Base-by-base conservation (phyloP, 2,329 filamentous ascomycete species). In the Periconia sp. region DNA sequence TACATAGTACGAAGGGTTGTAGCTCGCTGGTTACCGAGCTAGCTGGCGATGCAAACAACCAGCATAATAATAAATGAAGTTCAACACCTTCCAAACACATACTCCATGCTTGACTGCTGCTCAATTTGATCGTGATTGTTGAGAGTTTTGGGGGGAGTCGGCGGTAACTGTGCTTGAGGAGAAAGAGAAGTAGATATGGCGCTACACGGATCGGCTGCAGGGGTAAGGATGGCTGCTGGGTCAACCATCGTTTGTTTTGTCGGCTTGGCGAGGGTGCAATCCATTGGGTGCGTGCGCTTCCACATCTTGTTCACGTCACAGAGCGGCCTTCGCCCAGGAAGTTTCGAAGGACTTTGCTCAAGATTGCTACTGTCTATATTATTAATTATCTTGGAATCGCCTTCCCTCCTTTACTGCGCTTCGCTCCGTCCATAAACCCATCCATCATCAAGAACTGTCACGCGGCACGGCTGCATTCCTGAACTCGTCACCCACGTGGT, bases 31-130 rank as follows among this genome's bases (percentile, higher is more conserved):
- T 14, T 37, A 5, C 11, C 33, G 11, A 14, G 33, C 11, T 11
- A 37, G 33, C 17, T 43, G 8, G 41, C 41, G 3, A 40, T 23
- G 35, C 30, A 43, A 11, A 33, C 31, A n/a, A n/a, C n/a, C n/a
- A n/a, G n/a, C n/a, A n/a, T n/a, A n/a, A n/a, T 31, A 51, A 41
- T 45, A 37, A 55, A 55, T 45, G 45, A 49, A 55, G 45, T 55
- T 55, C 53, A 55, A 55, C 53, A 55, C 45, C 53, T 55, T 52
- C 53, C 31, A 47, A 45, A 27, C 5, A 27, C 23, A 27, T 27
- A 8, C 23, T 27, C 5, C 8, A 27, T 27, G 23, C 23, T 27
- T 27, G 8, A 8, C 23, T 27, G 23, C 23, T 27, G 8, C 23
- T 27, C 8, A 8, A 8, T 27, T 27, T 27, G n/a, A n/a, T n/a